phyloP scores from a whole-genome alignment of 208 protist genomes.

The Balamuthia mandrillaris region DNA sequence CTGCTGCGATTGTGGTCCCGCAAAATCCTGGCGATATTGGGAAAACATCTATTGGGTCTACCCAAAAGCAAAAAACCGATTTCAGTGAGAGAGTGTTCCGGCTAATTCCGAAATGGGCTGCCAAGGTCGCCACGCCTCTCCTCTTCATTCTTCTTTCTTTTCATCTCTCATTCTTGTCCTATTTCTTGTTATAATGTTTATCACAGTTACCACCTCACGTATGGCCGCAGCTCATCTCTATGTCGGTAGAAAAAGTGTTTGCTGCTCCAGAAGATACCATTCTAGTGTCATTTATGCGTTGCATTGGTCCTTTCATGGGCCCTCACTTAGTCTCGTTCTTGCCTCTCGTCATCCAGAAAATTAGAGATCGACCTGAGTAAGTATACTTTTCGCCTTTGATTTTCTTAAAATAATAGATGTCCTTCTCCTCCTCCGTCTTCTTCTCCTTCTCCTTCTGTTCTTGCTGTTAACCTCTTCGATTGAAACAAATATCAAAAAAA shows the following conservation, averaged over 20 bases:
- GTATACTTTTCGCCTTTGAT: not conserved
- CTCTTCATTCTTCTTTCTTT: not conserved
- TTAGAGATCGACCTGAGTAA: not conserved
- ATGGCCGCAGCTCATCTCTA: not conserved
- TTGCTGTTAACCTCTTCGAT: not conserved
- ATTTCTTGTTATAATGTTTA: too few relatives aligned
- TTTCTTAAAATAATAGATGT: not conserved
- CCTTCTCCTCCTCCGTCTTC: not conserved
- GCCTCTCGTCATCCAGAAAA: not conserved
- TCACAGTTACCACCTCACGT: slow-evolving; percentile 3
- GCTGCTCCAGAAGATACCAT: not conserved
- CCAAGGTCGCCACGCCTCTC: not conserved
- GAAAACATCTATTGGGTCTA: not conserved
- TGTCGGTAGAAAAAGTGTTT: not conserved
- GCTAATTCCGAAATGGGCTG: slow-evolving; percentile 16
- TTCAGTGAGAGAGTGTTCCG: not conserved
- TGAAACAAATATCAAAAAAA: too few relatives aligned
- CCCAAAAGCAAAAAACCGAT: not conserved
- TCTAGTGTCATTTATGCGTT: not conserved
- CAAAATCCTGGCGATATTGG: not conserved
- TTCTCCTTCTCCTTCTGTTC: not conserved
- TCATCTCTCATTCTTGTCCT: not conserved
- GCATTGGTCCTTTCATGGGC: not conserved
- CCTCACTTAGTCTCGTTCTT: not conserved
- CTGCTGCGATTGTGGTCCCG: not conserved